Evolutionary conservation across 257 asterid genomes (phyloP), one percentile per base, ranked within the genome.

Genomic region (Leptodermis oblonga): DNA sequence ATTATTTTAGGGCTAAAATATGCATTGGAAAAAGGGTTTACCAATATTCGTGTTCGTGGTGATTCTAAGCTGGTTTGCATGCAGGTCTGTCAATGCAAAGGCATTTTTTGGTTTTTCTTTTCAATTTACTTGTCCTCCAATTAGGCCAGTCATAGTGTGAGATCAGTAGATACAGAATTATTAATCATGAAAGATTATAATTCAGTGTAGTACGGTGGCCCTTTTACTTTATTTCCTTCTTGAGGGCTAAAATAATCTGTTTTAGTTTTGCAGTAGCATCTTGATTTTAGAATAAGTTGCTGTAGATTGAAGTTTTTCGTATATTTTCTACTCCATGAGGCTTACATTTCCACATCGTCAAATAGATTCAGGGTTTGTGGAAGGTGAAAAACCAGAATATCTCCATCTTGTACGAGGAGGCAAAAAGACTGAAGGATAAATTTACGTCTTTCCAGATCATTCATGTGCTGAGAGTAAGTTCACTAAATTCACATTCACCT

Each of bases 41-140:
- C 97, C 22, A 89, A 80, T 73, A 81, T 94, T 80, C 90, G 84
- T 68, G 99, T 88, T 74, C 97, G 92, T 72, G 99, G 98, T 28
- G 99, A 94, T 85, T 94, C 99, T 51, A 94, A 89, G 74, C 96
- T 94, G 56, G 97, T 94, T 68, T 91, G 99, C 84, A 94, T 89
- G 99, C 99, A 94, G 98, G 99, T 94, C 78, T 55, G 58, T 56
- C 31, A 14, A 55, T 4, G 22, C 25, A 61, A 12, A 5, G 49
- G 49, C 15, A 20, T 15, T 26, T 67, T 12, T 18, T 0, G 5
- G 34, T 17, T 11, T 34, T 23, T 6, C 1, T 20, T 0, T 56
- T 34, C 53, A 33, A 4, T 34, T 48, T 31, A 25, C 20, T 53
- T 52, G 33, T 14, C 17, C 43, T 46, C 23, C 23, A n/a, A 20